Percentiles rank a stretch among this genome's conserved stretches.
phyloP scores from a whole-genome alignment of 495 filamentous ascomycete genomes.

The Aspergillus avenaceus region DNA sequence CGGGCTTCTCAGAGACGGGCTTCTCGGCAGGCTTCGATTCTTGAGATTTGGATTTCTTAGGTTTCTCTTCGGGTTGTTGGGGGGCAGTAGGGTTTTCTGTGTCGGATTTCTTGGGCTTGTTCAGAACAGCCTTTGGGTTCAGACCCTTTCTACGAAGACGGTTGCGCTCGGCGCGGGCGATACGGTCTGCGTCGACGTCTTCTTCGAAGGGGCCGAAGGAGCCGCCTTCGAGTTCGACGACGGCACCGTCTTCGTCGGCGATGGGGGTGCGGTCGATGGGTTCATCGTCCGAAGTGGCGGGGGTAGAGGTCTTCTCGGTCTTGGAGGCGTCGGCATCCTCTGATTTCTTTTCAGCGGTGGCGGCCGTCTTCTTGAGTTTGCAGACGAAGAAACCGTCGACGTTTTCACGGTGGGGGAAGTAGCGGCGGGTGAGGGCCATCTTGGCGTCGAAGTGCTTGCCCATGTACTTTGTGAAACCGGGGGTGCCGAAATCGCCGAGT shows the following conservation, averaged over 20 bases:
- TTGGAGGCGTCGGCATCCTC: slow-evolving; percentile 17
- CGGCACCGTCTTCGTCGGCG: slow-evolving; percentile 32
- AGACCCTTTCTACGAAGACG: slow-evolving; percentile 61
- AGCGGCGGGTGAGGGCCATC: slow-evolving; percentile 81
- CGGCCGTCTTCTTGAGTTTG: slow-evolving; percentile 91
- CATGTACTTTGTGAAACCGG: slow-evolving; percentile 83
- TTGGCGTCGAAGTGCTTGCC: slow-evolving; percentile 84
- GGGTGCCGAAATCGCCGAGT: slow-evolving; percentile 78
- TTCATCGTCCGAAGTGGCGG: slow-evolving; percentile 29
- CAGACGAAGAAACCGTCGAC: slow-evolving; percentile 98
- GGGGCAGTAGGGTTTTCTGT: slow-evolving; percentile 8
- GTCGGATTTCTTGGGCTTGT: slow-evolving; percentile 37
- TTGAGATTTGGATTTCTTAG: slow-evolving; percentile 1
- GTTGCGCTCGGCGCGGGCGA: slow-evolving; percentile 55
- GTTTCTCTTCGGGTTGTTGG: slow-evolving; percentile 8
- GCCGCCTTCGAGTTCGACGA: slow-evolving; percentile 33
- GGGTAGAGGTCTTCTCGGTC: slow-evolving; percentile 39
- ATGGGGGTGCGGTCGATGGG: slow-evolving; percentile 44
- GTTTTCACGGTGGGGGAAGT: slow-evolving; percentile 94
- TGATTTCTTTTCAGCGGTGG: slow-evolving; percentile 51
- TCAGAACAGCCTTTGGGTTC: slow-evolving; percentile 55
- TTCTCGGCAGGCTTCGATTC: slow-evolving; percentile 15
- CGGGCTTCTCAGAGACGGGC: slow-evolving; percentile 12
- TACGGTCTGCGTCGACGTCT: slow-evolving; percentile 55
- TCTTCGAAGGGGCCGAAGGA: slow-evolving; percentile 66